Evolutionary conservation across 352 stramenopile genomes (phyloP), one percentile per base, ranked within the genome.

Genomic region (Phytophthora aleatoria): DNA sequence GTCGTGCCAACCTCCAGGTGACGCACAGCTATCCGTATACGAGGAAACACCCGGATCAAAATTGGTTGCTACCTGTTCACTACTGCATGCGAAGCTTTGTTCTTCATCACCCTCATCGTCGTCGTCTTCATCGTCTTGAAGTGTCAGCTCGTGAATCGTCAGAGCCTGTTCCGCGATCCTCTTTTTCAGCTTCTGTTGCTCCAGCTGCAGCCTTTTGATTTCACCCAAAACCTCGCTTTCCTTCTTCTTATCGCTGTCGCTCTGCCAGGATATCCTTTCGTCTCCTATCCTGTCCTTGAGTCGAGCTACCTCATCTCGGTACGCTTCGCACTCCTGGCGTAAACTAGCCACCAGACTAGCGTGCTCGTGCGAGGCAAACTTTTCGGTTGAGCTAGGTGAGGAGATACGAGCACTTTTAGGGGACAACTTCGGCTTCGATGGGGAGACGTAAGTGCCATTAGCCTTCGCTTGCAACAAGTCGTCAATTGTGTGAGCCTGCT

Each of bases 401-500:
- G 53, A 47, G 12, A 49, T 20, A 16, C 15, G 30, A 52, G 9
- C 38, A 33, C n/a, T 12, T 52, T 55, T 56, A 30, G 56, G n/a
- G 20, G 44, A 51, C 7, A 63, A 16, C 8, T 59, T 67, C 0
- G 43, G 12, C 38, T 85, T 81, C 1, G 57, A 60, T 24, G 76
- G 78, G 50, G 67, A 83, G 42, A 71, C 57, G 63, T 76, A 76
- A 28, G 71, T 70, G 42, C 58, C 59, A 12, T 52, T 64, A 7
- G 71, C 47, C 45, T 87, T 85, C 30, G 64, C 68, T 60, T 87
- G 76, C 3, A 91, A 57, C 35, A 92, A 69, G 36, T 90, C 81
- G 45, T 92, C 81, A 36, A 92, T 92, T 24, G 84, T 92, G 43
- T 91, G 79, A 44, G 81, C 82, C 62, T 91, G 84, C 33, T 92